Conservation (phyloP, 2,329 filamentous ascomycete genomes). For the Aspergillus chevalieri region DNA sequence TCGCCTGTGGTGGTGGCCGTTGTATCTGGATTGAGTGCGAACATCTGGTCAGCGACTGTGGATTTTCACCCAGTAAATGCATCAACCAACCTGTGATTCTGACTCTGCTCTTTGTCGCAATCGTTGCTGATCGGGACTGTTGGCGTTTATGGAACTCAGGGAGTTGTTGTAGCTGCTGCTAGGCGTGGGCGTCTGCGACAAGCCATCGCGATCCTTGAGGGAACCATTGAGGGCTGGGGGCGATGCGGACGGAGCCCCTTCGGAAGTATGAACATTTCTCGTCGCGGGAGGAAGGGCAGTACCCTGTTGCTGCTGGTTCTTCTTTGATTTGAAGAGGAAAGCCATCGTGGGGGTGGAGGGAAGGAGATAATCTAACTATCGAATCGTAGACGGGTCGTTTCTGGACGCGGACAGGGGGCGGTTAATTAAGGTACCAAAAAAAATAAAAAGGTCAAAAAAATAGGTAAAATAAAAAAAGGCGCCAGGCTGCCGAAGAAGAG, state of each 20-base stretch:
- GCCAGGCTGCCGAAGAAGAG: slow-evolving; percentile 7
- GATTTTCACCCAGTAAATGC: neutral
- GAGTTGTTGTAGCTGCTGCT: slow-evolving; percentile 64
- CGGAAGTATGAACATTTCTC: slow-evolving; percentile 52
- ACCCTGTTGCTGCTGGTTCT: slow-evolving; percentile 51
- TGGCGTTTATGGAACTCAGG: slow-evolving; percentile 61
- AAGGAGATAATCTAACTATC: slow-evolving; percentile 8
- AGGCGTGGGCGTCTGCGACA: slow-evolving; percentile 58
- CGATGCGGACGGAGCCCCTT: slow-evolving; percentile 40
- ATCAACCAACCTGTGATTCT: slow-evolving; percentile 48
- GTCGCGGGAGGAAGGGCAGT: slow-evolving; percentile 48
- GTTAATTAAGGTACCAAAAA: slow-evolving; percentile 6
- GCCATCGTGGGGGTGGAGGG: slow-evolving; percentile 52
- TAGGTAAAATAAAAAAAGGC: slow-evolving; percentile 10
- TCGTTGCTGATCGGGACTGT: slow-evolving; percentile 61
- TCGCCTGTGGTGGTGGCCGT: slow-evolving; percentile 42
- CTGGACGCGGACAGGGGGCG: slow-evolving; percentile 11
- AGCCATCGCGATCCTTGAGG: slow-evolving; percentile 27
- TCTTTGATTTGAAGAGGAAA: slow-evolving; percentile 78
- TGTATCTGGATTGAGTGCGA: slow-evolving; percentile 15
- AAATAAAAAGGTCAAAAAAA: slow-evolving; percentile 4
- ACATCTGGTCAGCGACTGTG: neutral
- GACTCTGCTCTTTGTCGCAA: slow-evolving; percentile 50
- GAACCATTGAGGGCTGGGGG: slow-evolving; percentile 45
- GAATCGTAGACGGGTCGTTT: slow-evolving; percentile 29